Percentiles rank a stretch among this genome's conserved stretches.
Evolutionary conservation across 2,329 filamentous ascomycete species (phyloP).

Genomic region (Plectosphaerella sp.): DNA sequence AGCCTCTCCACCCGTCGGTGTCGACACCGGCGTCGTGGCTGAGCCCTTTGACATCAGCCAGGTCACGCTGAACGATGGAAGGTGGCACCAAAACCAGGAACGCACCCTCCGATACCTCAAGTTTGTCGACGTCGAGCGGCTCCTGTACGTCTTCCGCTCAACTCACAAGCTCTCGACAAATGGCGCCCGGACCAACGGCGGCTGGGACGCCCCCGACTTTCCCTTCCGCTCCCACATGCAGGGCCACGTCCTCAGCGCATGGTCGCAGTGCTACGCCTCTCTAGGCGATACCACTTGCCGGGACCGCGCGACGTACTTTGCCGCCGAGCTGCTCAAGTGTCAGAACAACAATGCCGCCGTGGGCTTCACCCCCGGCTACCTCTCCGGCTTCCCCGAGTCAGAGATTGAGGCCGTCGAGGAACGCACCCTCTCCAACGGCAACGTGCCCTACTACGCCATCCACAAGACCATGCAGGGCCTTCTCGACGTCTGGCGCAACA

Average conservation of each 20-base stretch:
- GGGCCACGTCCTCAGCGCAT: constrained; percentile 45
- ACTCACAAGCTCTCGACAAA: constrained; percentile 42
- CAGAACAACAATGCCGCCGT: constrained; percentile 43
- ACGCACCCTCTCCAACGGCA: constrained; percentile 39
- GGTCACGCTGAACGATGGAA: constrained; percentile 29
- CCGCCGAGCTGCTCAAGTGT: constrained; percentile 42
- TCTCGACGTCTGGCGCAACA: constrained; percentile 42
- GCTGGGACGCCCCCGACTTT: constrained; percentile 50
- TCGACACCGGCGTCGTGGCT: constrained; percentile 26
- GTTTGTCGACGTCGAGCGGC: constrained; percentile 36
- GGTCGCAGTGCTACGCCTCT: constrained; percentile 42
- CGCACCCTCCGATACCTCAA: constrained; percentile 43
- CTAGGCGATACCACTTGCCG: constrained; percentile 36
- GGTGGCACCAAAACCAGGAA: constrained; percentile 39
- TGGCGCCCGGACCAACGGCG: constrained; percentile 39
- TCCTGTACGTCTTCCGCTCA: constrained; percentile 43
- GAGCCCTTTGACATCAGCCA: constrained; percentile 34
- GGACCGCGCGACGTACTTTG: constrained; percentile 39
- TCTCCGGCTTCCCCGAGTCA: constrained; percentile 48
- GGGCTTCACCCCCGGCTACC: constrained; percentile 39
- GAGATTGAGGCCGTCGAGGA: constrained; percentile 40
- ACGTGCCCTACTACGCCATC: constrained; percentile 50
- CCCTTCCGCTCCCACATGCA: constrained; percentile 48
- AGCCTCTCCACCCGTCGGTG: constrained; percentile 17
- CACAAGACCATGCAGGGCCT: constrained; percentile 49